A percentile compares a stretch with the other conserved stretches of the same genome.
phyloP scores from a whole-genome alignment of 495 filamentous ascomycete genomes.

The Hypoxylon fragiforme region DNA sequence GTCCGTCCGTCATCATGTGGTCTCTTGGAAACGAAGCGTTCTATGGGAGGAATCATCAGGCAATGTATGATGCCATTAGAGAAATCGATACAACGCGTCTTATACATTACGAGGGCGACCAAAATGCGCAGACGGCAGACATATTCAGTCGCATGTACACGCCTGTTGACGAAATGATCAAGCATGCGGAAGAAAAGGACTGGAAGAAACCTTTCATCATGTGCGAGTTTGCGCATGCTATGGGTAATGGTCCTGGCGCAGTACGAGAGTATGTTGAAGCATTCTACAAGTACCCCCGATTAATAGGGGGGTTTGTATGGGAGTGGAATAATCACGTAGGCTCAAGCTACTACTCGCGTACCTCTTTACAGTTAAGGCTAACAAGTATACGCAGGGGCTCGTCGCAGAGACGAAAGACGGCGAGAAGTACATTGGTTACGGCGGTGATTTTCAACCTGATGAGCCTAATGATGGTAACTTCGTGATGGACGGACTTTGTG shows the following conservation, averaged over 20 bases:
- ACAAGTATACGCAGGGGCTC: slow-evolving; percentile 51
- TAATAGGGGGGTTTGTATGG: slow-evolving; percentile 77
- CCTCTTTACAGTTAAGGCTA: background rate
- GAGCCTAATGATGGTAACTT: slow-evolving; percentile 71
- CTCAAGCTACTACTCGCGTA: background rate
- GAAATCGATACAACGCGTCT: slow-evolving; percentile 57
- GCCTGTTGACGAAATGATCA: slow-evolving; percentile 51
- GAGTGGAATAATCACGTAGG: slow-evolving; percentile 73
- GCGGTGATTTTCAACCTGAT: slow-evolving; percentile 70
- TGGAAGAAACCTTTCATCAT: slow-evolving; percentile 63
- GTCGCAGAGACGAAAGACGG: slow-evolving; percentile 57
- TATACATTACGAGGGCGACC: slow-evolving; percentile 72
- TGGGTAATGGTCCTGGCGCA: slow-evolving; percentile 74
- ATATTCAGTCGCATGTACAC: slow-evolving; percentile 72
- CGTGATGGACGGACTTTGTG: slow-evolving; percentile 67
- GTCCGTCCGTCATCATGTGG: slow-evolving; percentile 71
- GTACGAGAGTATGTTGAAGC: slow-evolving; percentile 70
- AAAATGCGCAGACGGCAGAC: slow-evolving; percentile 61
- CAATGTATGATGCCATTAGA: slow-evolving; percentile 69
- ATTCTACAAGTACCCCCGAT: slow-evolving; percentile 62
- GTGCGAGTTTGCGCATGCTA: slow-evolving; percentile 73
- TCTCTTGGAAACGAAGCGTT: slow-evolving; percentile 73
- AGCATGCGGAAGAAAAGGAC: slow-evolving; percentile 42
- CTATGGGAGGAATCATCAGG: slow-evolving; percentile 67
- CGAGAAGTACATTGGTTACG: slow-evolving; percentile 64